A percentile compares a stretch with the other conserved stretches of the same genome.
These are phyloP conservation scores for Psilocybe tampanensis DNA, from an alignment of 768 basidiomycete species.

Conservation along the genomic window DNA sequence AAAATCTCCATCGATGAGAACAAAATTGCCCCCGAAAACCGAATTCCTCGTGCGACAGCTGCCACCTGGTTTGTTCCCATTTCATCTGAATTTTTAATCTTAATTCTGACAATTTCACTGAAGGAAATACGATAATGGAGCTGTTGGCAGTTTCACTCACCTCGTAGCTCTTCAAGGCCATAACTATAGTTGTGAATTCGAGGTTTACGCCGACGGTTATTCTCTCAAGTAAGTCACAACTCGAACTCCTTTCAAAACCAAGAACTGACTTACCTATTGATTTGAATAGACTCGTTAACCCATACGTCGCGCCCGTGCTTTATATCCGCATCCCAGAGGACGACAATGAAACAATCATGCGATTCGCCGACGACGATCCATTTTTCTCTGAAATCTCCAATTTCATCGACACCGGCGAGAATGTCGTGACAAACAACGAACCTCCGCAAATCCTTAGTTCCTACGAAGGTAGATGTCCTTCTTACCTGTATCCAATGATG, in stretches of 20 bases:
- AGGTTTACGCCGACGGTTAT: constrained; percentile 94
- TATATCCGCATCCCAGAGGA: constrained; percentile 85
- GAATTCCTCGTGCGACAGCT: constrained; percentile 91
- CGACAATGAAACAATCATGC: constrained; percentile 69
- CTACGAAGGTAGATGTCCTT: constrained; percentile 67
- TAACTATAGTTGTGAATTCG: constrained; percentile 93
- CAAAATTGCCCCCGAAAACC: constrained; percentile 82
- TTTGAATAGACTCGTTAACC: constrained; percentile 72
- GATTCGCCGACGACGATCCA: constrained; percentile 84
- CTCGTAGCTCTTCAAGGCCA: constrained; percentile 89
- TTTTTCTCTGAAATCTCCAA: constrained; percentile 94
- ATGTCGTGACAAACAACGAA: constrained; percentile 86
- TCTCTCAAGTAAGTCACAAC: constrained; percentile 78
- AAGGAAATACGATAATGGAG: constrained; percentile 95
- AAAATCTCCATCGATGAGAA: constrained; percentile 85
- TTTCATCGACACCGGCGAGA: constrained; percentile 87
- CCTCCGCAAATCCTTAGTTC: constrained; percentile 77
- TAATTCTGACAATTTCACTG: not conserved
- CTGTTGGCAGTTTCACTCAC: constrained; percentile 91
- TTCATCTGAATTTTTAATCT: not conserved
- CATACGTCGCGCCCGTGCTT: constrained; percentile 90
- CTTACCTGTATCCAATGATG: not conserved
- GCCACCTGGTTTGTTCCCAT: constrained; percentile 73
- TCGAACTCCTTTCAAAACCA: no score
- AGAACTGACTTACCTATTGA: constrained; percentile 1